Percentiles rank a stretch among this genome's conserved stretches.
Evolutionary conservation across 257 asterid genomes (phyloP).

Genomic region (Nicotiana knightiana): DNA sequence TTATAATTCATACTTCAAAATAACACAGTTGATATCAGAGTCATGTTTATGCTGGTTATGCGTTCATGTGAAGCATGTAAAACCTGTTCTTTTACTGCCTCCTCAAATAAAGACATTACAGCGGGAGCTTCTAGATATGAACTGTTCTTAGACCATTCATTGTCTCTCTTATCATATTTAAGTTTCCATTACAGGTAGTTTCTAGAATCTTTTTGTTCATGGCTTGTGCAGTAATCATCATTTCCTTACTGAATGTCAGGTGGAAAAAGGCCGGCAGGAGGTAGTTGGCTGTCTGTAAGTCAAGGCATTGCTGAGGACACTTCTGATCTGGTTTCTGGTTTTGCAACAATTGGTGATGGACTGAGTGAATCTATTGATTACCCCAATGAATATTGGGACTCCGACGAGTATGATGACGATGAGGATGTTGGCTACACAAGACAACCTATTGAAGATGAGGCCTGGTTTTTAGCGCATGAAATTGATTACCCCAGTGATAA

Average conservation of each 20-base stretch:
- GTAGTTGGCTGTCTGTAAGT: slow-evolving; percentile 93
- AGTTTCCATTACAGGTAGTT: background rate
- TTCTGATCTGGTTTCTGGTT: slow-evolving; percentile 93
- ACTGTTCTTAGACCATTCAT: background rate
- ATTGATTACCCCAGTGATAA: slow-evolving; percentile 96
- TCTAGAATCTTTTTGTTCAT: background rate
- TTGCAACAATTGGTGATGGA: slow-evolving; percentile 92
- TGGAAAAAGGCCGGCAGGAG: slow-evolving; percentile 61
- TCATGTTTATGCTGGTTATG: background rate
- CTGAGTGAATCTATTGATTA: slow-evolving; percentile 81
- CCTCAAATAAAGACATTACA: background rate
- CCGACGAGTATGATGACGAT: slow-evolving; percentile 94
- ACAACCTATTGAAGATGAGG: slow-evolving; percentile 97
- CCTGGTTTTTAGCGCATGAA: slow-evolving; percentile 98
- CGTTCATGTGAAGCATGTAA: background rate
- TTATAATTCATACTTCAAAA: background rate
- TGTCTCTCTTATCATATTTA: background rate
- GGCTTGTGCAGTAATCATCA: background rate
- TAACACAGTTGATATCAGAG: background rate
- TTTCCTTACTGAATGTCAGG: slow-evolving; percentile 29
- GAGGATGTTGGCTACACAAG: slow-evolving; percentile 96
- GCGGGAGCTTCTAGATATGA: background rate
- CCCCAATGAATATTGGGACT: slow-evolving; percentile 93
- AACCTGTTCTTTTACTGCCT: background rate
- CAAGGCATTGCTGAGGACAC: slow-evolving; percentile 95